phyloP scores from a whole-genome alignment of 345 rosid genomes.

The Eucalyptus erythrocorys region DNA sequence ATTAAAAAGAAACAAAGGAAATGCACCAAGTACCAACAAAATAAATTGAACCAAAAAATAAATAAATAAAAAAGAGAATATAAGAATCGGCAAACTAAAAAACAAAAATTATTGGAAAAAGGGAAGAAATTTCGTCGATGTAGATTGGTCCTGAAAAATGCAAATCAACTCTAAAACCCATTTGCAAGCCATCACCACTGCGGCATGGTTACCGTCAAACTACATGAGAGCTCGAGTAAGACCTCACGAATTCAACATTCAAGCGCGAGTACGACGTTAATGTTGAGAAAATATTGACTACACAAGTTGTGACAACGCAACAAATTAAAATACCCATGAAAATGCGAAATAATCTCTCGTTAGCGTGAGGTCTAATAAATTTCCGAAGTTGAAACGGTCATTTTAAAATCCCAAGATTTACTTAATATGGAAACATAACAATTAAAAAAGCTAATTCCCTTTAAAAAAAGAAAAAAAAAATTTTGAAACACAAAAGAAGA shows the following conservation, averaged over 20 bases:
- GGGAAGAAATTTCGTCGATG: not conserved
- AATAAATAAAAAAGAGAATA: not conserved
- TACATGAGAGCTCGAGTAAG: not conserved
- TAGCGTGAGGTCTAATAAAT: not conserved
- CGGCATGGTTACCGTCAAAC: rapidly evolving
- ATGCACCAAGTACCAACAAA: not conserved
- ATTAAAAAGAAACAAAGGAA: not conserved
- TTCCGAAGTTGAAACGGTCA: not conserved
- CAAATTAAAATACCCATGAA: rapidly evolving
- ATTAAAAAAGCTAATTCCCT: not conserved
- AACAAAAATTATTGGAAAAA: not conserved
- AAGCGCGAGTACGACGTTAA: rapidly evolving
- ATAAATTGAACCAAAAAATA: not conserved
- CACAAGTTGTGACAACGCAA: too few relatives aligned
- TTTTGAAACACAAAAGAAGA: not conserved
- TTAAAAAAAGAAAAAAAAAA: not conserved
- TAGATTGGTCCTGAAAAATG: not conserved
- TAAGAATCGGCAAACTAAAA: not conserved
- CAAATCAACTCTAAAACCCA: not conserved
- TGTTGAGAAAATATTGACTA: too few relatives aligned
- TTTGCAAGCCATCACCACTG: not conserved
- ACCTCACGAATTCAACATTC: not conserved
- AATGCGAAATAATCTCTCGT: too few relatives aligned
- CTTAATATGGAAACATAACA: not conserved
- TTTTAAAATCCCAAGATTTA: not conserved